Base-by-base conservation (phyloP, 371 early-diverging fungal genomes). In the Lichtheimia ornata region DNA sequence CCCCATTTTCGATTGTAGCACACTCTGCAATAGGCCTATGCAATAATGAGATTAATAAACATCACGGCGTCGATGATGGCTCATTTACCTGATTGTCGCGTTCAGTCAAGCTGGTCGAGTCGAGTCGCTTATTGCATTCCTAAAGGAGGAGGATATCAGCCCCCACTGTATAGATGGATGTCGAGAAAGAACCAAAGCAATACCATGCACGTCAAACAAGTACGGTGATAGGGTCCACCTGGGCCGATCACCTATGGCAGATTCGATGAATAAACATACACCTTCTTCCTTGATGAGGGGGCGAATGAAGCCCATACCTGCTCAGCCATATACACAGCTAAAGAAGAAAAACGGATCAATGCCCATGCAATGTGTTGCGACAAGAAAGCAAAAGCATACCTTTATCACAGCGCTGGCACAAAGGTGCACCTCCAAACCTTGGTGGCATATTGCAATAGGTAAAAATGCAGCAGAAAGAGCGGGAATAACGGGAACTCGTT, bases 281-380 rank as follows among this genome's bases (percentile, higher is more conserved):
- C 7, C 42, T n/a, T 50, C 40, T 17, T 41, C 2, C 25, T 28
- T 13, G 18, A 22, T 14, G 28, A 12, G n/a, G 9, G 41, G 14
- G 42, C 2, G 12, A 40, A 27, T 42, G 57, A 52, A 25, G 27
- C 24, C 12, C 25, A 55, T 69, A 80, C 81, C 62, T 80, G 77
- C 61, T 80, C 81, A 22, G 81, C 81, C 77, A 77, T 77, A 50
- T 80, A 80, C 5, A 80, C 81, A 59, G 73, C 81, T 80, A 45
- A 47, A 9, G 43, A 47, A 9, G 43, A 25, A 53, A 17, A 35
- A 30, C 4, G 41, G 20, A 22, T 44, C 44, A n/a, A n/a, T 43
- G 13, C 14, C 17, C 4, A 13, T 24, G 15, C 18, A 51, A 12
- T 52, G 15, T 13, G 61, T 63, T 70, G 35, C 9, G 11, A 11